Percentiles rank a stretch among this genome's conserved stretches.
These are phyloP conservation scores for Endocalyx cinctus DNA, from an alignment of 2,329 filamentous ascomycete genomes.

Conservation along the genomic window DNA sequence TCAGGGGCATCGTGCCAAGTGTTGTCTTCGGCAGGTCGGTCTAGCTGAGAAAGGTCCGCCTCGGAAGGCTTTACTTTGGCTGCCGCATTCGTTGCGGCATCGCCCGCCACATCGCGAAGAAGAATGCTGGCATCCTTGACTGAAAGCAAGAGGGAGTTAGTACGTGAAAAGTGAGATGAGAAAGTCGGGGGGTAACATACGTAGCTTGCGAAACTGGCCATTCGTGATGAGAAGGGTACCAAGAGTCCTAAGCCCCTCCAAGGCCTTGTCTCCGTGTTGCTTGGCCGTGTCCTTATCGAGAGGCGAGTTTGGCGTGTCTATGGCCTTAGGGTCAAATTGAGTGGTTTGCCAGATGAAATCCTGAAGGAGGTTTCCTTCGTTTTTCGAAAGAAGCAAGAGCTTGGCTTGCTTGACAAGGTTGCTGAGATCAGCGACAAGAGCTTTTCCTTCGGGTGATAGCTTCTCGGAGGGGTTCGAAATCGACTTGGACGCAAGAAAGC, in stretches of 20 bases:
- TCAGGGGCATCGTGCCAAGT: conserved; percentile 88
- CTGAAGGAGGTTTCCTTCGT: conserved; percentile 88
- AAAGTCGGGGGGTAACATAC: conserved; percentile 60
- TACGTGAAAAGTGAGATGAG: no score
- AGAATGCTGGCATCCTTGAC: conserved; percentile 77
- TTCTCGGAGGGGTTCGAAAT: conserved; percentile 67
- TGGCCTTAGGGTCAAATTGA: conserved; percentile 61
- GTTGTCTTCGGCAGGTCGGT: conserved; percentile 82
- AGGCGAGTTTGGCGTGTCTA: conserved; percentile 60
- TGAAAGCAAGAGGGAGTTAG: no score
- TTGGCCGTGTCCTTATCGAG: conserved; percentile 71
- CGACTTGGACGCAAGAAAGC: conserved; percentile 67
- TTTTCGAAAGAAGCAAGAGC: conserved; percentile 83
- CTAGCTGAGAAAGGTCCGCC: conserved; percentile 71
- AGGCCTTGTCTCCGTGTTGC: conserved; percentile 77
- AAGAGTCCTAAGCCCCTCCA: conserved; percentile 81
- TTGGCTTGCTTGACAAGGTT: conserved; percentile 78
- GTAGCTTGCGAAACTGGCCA: conserved; percentile 88
- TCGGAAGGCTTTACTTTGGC: conserved; percentile 70
- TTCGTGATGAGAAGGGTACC: conserved; percentile 91
- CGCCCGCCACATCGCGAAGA: conserved; percentile 84
- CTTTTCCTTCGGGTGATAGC: conserved; percentile 77
- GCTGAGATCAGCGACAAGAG: conserved; percentile 71
- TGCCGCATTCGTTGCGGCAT: conserved; percentile 78
- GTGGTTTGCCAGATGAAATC: conserved; percentile 96